phyloP scores from a whole-genome alignment of 345 rosid species.

The Erysimum cheiranthoides region DNA sequence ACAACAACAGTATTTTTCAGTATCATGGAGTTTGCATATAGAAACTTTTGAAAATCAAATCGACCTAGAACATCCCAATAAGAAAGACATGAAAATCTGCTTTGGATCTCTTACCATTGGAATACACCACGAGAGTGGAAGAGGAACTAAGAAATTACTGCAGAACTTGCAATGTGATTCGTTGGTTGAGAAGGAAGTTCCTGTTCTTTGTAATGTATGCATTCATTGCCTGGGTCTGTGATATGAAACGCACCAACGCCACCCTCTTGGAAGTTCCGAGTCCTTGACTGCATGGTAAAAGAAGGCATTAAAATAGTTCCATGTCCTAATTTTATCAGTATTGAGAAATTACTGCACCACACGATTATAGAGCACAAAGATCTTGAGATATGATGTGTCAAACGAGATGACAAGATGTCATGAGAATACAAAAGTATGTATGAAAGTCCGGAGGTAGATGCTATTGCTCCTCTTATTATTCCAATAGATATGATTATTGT shows the following conservation, averaged over 20 bases:
- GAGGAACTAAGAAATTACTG: slow-evolving; percentile 44
- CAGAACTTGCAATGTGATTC: slow-evolving; percentile 67
- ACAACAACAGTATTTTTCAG: slow-evolving; percentile 1
- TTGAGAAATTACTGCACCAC: neutral
- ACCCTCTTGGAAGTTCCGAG: slow-evolving; percentile 44
- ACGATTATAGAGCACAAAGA: slow-evolving; percentile 1
- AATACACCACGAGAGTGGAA: neutral
- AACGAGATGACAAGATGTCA: neutral
- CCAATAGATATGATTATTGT: slow-evolving; percentile 9
- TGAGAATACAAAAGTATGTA: neutral
- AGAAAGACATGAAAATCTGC: neutral
- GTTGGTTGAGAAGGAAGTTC: slow-evolving; percentile 67
- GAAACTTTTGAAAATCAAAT: slow-evolving; percentile 1
- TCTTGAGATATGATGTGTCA: neutral
- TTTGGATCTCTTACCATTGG: slow-evolving; percentile 2
- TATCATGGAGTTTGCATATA: slow-evolving; percentile 4
- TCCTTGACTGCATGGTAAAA: slow-evolving; percentile 50
- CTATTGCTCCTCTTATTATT: neutral
- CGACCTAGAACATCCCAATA: slow-evolving; percentile 11
- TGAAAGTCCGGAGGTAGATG: neutral
- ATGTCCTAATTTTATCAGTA: neutral
- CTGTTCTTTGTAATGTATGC: slow-evolving; percentile 66
- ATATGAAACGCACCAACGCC: slow-evolving; percentile 58
- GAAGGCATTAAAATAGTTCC: neutral
- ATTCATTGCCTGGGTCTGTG: slow-evolving; percentile 66